Conservation (phyloP, 176 grass and related monocot species). For the Oryza glumipatula region DNA sequence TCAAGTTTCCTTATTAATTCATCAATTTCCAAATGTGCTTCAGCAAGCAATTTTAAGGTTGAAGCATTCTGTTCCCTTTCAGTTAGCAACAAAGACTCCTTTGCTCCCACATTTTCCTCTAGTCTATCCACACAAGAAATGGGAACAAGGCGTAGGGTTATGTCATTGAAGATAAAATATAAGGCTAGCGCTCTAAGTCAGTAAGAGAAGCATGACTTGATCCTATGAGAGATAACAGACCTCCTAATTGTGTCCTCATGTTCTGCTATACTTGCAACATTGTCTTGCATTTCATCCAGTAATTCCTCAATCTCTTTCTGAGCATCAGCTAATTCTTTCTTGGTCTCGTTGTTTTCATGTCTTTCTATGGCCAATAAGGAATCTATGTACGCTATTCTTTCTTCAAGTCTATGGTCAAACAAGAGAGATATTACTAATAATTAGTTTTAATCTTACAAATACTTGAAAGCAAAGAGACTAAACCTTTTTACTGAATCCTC, state of each 20-base stretch:
- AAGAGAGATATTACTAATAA: conserved; percentile 43
- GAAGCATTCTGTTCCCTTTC: conserved; percentile 62
- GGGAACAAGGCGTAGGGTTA: conserved; percentile 15
- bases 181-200: conserved; percentile 45
- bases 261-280: conserved; percentile 48
- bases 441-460: conserved; percentile 26
- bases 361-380: conserved; percentile 64
- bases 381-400: conserved; percentile 51
- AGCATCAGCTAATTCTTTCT: conserved; percentile 56
- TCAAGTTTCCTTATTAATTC: conserved; percentile 63
- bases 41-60: conserved; percentile 49
- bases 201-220: conserved; percentile 32
- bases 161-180: conserved; percentile 44
- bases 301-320: conserved; percentile 57
- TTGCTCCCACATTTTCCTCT: conserved; percentile 53
- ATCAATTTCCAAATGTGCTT: conserved; percentile 54
- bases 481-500: conserved; percentile 66
- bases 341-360: conserved; percentile 54
- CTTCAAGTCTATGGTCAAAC: conserved; percentile 60
- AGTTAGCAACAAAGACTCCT: conserved; percentile 58
- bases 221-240: conserved; percentile 53
- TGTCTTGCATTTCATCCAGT: conserved; percentile 52
- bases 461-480: conserved; percentile 32
- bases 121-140: conserved; percentile 38
- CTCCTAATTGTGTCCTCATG: conserved; percentile 56